phyloP scores from a whole-genome alignment of 768 basidiomycete genomes.

The Podaxis pistillaris region DNA sequence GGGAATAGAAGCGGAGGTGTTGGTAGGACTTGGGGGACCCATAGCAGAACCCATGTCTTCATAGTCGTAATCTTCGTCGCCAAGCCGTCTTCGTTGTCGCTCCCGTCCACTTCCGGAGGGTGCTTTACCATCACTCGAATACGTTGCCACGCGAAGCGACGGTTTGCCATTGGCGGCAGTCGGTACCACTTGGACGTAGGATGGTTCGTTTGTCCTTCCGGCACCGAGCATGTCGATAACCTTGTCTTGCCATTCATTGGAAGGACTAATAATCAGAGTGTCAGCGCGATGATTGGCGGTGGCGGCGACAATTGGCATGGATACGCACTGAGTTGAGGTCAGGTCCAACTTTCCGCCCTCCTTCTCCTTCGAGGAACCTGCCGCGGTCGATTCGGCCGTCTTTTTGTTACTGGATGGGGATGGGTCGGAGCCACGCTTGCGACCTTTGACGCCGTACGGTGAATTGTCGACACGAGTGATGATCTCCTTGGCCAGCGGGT shows the following conservation, averaged over 20 bases:
- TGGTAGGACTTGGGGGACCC: constrained; percentile 19
- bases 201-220: constrained; percentile 19
- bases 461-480: constrained; percentile 79
- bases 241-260: constrained; percentile 81
- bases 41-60: constrained; percentile 19
- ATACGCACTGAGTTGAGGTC: constrained; percentile 61
- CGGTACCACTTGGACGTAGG: neutral
- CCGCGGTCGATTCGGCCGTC: constrained; percentile 21
- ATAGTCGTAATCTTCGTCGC: constrained; percentile 27
- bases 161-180: neutral
- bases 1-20: constrained; percentile 4
- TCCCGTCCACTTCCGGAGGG: constrained; percentile 42
- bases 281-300: neutral
- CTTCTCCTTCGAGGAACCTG: constrained; percentile 22
- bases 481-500: constrained; percentile 78
- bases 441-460: constrained; percentile 73
- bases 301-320: neutral
- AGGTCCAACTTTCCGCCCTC: constrained; percentile 33
- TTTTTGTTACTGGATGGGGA: constrained; percentile 19
- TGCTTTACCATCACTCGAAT: constrained; percentile 25
- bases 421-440: constrained; percentile 41
- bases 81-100: constrained; percentile 43
- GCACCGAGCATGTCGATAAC: constrained; percentile 44
- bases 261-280: constrained; percentile 50
- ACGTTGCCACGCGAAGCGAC: constrained; percentile 14